phyloP scores from a whole-genome alignment of 2,329 filamentous ascomycete species.

The Aspergillus fructus region DNA sequence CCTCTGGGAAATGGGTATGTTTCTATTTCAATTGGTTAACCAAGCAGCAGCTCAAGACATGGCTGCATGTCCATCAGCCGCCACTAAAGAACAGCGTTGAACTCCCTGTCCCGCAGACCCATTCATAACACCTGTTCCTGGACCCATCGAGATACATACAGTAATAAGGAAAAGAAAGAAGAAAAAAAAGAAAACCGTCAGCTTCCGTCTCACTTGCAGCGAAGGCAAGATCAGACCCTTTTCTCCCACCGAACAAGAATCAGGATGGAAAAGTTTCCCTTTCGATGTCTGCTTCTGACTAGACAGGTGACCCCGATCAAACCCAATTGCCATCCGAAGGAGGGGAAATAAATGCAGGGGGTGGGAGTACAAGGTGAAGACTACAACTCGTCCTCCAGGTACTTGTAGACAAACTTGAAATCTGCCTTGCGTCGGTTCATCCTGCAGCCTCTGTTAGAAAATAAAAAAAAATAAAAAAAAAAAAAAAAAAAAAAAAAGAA shows the following conservation, averaged over 20 bases:
- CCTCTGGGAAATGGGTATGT: background rate
- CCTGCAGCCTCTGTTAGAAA: constrained; percentile 53
- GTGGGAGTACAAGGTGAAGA: constrained; percentile 8
- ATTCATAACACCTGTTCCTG: constrained; percentile 31
- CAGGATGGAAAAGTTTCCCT: background rate
- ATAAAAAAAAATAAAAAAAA: too few relatives aligned
- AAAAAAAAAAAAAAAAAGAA: too few relatives aligned
- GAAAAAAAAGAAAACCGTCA: background rate
- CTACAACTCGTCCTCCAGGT: constrained; percentile 87
- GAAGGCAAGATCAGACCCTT: background rate
- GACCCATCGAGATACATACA: constrained; percentile 15
- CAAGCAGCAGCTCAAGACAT: constrained; percentile 11
- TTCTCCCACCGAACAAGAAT: background rate
- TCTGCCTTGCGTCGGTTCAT: constrained; percentile 98
- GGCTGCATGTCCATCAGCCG: constrained; percentile 18
- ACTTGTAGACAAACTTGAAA: constrained; percentile 98
- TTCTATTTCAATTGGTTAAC: constrained; percentile 13
- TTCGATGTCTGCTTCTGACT: constrained; percentile 6
- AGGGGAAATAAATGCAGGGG: background rate
- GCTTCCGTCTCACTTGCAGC: constrained; percentile 14
- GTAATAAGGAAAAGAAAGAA: constrained; percentile 16
- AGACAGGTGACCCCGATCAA: constrained; percentile 6
- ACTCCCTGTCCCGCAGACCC: constrained; percentile 30
- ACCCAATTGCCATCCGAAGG: background rate
- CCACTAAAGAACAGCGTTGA: constrained; percentile 19